Evolutionary conservation across 2,329 filamentous ascomycete genomes (phyloP), one percentile per base, ranked within the genome.

Genomic region (Beauveria asiatica): DNA sequence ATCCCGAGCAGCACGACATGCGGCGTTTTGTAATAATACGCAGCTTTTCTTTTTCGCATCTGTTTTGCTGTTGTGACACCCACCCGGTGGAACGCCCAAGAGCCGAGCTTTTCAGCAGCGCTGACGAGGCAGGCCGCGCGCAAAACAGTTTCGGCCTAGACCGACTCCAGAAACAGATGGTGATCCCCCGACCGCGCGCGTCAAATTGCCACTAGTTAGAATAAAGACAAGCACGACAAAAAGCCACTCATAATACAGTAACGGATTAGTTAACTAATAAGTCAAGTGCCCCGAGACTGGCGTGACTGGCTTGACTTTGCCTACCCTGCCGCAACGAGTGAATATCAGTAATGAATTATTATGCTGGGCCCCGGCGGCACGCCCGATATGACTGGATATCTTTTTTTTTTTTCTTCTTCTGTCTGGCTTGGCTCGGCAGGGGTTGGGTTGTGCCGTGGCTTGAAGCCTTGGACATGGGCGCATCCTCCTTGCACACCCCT

Each of bases 111-210:
- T 33, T 37, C 33, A 37, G 33, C 33, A 37, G 33, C 33, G 30
- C 10, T 33, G 30, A 33, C 30, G 30, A 33, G 30, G 30, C 30
- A 33, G 33, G 33, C 33, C 11, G 33, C 33, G 33, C 33, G 33
- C 33, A 11, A 37, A 13, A 13, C 33, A 37, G 33, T 57, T 57
- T 57, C 55, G 55, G 55, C 45, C 11, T 57, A 50, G 55, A 10
- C 45, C 55, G 45, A 10, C 19, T 16, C 17, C 16, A 19, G 27
- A 19, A 33, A 45, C 13, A 13, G 33, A 13, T 48, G 54, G 19
- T 48, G 54, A 57, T 57, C 27, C 51, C 51, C 51, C 39, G 51
- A 54, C 54, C 42, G 54, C 54, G 54, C 54, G 54, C 54, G 54
- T 48, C 54, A 48, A 57, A 33, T 19, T 37, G 33, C 54, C 54